These are phyloP conservation scores for Gigaspora rosea DNA, from an alignment of 192 early-diverging fungal species.

Conservation along the genomic window DNA sequence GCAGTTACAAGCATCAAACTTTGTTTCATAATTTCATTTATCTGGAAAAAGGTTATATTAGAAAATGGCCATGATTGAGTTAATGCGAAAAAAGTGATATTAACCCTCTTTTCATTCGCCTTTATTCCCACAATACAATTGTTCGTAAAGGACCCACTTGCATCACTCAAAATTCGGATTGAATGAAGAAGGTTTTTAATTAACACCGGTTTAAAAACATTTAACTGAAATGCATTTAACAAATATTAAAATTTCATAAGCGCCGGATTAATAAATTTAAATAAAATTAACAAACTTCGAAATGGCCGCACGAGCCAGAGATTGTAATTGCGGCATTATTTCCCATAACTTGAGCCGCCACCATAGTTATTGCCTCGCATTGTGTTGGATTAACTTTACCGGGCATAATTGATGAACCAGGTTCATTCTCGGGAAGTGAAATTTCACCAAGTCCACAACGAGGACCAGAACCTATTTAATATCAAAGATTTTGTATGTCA, in stretches of 20 bases:
- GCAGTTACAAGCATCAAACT: constrained; percentile 99
- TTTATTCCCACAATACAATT: constrained; percentile 96
- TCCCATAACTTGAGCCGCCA: constrained; percentile 98
- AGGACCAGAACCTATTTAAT: constrained; percentile 80
- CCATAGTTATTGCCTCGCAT: constrained; percentile 99
- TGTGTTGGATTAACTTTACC: constrained; percentile 99
- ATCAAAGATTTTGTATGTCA: neutral
- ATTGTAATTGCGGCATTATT: constrained; percentile 94
- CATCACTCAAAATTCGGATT: constrained; percentile 84
- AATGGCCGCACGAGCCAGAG: constrained; percentile 95
- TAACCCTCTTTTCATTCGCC: constrained; percentile 80
- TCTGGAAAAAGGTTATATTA: constrained; percentile 39
- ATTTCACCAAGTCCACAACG: constrained; percentile 98
- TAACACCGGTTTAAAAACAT: constrained; percentile 99
- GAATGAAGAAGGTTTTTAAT: constrained; percentile 98
- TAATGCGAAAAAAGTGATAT: neutral
- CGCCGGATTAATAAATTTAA: neutral
- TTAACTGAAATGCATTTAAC: constrained; percentile 59
- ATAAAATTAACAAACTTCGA: constrained; percentile 68
- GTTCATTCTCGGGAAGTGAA: constrained; percentile 96
- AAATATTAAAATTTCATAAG: neutral
- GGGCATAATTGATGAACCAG: constrained; percentile 99
- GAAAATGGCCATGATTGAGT: neutral
- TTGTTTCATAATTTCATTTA: constrained; percentile 85
- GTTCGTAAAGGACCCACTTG: constrained; percentile 87